Base-by-base conservation (phyloP, 2,329 filamentous ascomycete genomes). In the Ophiosphaerella korrae region DNA sequence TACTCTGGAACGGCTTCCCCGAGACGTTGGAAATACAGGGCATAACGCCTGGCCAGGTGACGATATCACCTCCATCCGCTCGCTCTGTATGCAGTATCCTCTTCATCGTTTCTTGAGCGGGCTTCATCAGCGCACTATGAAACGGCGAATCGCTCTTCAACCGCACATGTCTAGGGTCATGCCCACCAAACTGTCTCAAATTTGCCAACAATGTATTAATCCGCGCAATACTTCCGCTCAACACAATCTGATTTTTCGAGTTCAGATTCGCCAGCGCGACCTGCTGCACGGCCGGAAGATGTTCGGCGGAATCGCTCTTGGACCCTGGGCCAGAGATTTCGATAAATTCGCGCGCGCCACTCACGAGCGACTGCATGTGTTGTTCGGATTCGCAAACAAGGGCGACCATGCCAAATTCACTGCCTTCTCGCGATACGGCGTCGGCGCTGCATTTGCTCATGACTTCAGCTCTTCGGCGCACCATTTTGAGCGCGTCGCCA, bases 251-350 rank as follows among this genome's bases (percentile, higher is more conserved):
- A 71, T 96, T 96, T 77, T 92, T 94, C 72, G 88, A 90, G 77
- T 97, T 97, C 76, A 96, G 86, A 74, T 97, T 97, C 52, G 92
- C 93, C 62, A 97, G 92, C 60, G 88, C 80, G 43, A 97, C 92
- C 74, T 96, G 89, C 68, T 94, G 84, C 47, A 95, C 91, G 3
- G 90, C 85, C 14, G 89, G 88, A 26, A 86, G 75, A 60, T 89
- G 82, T 58, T 86, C 80, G 53, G 82, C 82, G 61, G 84, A 86
- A 70, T 92, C 88, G 46, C 83, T 82, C 67, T 88, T 88, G 52
- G 83, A 79, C 24, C 85, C 86, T n/a, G 83, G 79, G 53, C 81
- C 81, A 42, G 82, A 82, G 60, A 89, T 84, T 13, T 86, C 88
- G 13, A 95, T 82, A 62, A 96, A 96, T 57, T 89, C 88, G 68